Base-by-base conservation (phyloP, 176 grass and related monocot species). In the Cenchrus fungigraminus region DNA sequence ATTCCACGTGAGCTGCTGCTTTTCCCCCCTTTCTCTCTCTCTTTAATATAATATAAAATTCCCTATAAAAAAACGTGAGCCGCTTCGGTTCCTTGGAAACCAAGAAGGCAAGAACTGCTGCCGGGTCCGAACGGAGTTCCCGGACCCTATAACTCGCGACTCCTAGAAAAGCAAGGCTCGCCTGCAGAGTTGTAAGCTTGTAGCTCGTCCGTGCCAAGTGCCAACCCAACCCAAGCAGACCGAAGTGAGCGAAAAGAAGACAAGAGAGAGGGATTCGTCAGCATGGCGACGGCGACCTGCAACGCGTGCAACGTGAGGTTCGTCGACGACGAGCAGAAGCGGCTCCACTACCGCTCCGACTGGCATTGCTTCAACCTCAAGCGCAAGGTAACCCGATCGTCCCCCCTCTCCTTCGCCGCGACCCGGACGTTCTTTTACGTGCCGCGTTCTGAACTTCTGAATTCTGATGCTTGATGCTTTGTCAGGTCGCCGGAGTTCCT, bases 321-420 rank as follows among this genome's bases (percentile, higher is more conserved):
- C 77, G 88, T 86, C 10, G 93, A 65, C 22, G 93, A 99, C 58
- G 86, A 71, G 79, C 72, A 25, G 88, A 94, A 25, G 88, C 92
- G 86, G 73, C 84, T 94, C 9, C 97, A 99, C 83, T 96, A 92
- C 81, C 89, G 97, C 68, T 99, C 93, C 43, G 90, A 25, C 22
- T 25, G 22, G 93, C 97, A 99, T 88, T 90, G 93, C 88, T 99
- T 89, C 86, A 96, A 99, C 63, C 93, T 99, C 82, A 96, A 96
- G 82, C 87, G 97, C 87, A 96, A 99, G 97, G 97, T 98, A 88
- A 88, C 57, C 25, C 37, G 16, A 31, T 14, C 12, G 11, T 4
- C 37, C 4, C 17, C 0, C 22, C 22, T 0, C 45, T 34, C 12
- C 13, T 19, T 16, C 57, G 0, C 22, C 22, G 5, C 81, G 57